A percentile compares a stretch with the other conserved stretches of the same genome.
phyloP scores from a whole-genome alignment of 1,284 basidiomycete species.

The Pulveroboletus ridleyi region DNA sequence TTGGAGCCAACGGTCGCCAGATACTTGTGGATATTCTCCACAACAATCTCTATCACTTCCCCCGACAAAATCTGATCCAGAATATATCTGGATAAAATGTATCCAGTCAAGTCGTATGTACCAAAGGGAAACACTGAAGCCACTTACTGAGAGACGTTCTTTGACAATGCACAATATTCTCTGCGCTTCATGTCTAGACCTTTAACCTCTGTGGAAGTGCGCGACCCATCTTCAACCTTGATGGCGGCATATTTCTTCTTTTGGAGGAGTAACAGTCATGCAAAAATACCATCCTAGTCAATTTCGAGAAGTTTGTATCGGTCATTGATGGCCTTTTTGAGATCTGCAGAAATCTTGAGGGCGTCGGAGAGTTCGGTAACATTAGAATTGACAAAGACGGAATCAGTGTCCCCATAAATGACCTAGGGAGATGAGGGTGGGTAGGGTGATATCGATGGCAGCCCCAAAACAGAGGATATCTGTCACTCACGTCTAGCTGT shows the following conservation, averaged over 20 bases:
- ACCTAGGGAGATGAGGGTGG: slow-evolving; percentile 60
- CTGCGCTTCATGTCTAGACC: slow-evolving; percentile 99
- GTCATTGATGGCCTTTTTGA: slow-evolving; percentile 98
- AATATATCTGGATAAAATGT: slow-evolving; percentile 67
- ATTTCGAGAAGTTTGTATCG: slow-evolving; percentile 96
- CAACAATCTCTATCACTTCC: slow-evolving; percentile 88
- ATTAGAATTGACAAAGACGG: slow-evolving; percentile 98
- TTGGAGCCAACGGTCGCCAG: slow-evolving; percentile 77
- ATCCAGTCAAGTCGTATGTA: slow-evolving; percentile 1
- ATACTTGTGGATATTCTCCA: slow-evolving; percentile 95
- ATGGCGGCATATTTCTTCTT: slow-evolving; percentile 99
- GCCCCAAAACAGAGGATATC: neutral
- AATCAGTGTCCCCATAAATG: slow-evolving; percentile 99
- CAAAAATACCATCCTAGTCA: slow-evolving; percentile 95
- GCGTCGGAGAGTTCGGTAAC: slow-evolving; percentile 90
- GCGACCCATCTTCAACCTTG: slow-evolving; percentile 85
- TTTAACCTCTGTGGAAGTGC: slow-evolving; percentile 89
- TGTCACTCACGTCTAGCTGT: slow-evolving; percentile 78
- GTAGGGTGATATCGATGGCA: neutral
- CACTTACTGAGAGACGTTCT: slow-evolving; percentile 89
- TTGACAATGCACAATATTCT: slow-evolving; percentile 94
- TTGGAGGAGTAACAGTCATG: slow-evolving; percentile 91
- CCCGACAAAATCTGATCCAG: slow-evolving; percentile 94
- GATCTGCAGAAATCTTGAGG: slow-evolving; percentile 88
- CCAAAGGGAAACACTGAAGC: neutral